A percentile compares a stretch with the other conserved stretches of the same genome.
Conservation (phyloP, 306 rosid genomes). For the Trifolium dubium region DNA sequence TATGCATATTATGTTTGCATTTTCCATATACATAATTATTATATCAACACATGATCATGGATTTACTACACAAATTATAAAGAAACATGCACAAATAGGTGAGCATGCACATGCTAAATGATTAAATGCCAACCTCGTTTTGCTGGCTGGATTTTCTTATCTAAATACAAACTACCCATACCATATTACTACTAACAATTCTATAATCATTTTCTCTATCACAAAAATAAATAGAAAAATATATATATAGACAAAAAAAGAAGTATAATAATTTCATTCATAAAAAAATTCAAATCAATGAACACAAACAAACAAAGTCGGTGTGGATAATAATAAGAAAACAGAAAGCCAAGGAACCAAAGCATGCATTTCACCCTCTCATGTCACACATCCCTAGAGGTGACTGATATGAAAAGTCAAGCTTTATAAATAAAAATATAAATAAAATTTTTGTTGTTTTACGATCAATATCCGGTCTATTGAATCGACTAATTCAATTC, state of each 20-base stretch:
- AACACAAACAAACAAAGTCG: slow-evolving; percentile 50
- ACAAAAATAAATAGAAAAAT: background rate
- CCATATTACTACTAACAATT: slow-evolving; percentile 37
- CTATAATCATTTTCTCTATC: slow-evolving; percentile 16
- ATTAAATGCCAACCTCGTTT: slow-evolving; percentile 62
- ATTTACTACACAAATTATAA: slow-evolving; percentile 26
- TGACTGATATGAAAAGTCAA: slow-evolving; percentile 68
- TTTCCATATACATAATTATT: background rate
- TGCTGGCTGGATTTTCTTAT: slow-evolving; percentile 54
- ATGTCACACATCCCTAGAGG: slow-evolving; percentile 59
- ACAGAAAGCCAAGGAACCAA: slow-evolving; percentile 72
- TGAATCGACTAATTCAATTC: too few species aligned
- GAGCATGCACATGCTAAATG: slow-evolving; percentile 58
- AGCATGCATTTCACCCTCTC: slow-evolving; percentile 52
- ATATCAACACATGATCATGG: slow-evolving; percentile 29
- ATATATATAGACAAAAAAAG: background rate
- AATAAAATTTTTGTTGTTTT: slow-evolving; percentile 9
- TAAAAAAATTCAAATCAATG: slow-evolving; percentile 34
- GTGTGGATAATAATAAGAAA: slow-evolving; percentile 62
- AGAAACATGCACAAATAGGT: slow-evolving; percentile 46
- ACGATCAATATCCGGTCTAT: too few species aligned
- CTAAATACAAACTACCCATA: slow-evolving; percentile 28
- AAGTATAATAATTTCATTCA: slow-evolving; percentile 32
- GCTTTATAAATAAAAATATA: slow-evolving; percentile 45
- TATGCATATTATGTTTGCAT: background rate